Evolutionary conservation across 306 rosid species (phyloP).

Genomic region (Malus sieversii): DNA sequence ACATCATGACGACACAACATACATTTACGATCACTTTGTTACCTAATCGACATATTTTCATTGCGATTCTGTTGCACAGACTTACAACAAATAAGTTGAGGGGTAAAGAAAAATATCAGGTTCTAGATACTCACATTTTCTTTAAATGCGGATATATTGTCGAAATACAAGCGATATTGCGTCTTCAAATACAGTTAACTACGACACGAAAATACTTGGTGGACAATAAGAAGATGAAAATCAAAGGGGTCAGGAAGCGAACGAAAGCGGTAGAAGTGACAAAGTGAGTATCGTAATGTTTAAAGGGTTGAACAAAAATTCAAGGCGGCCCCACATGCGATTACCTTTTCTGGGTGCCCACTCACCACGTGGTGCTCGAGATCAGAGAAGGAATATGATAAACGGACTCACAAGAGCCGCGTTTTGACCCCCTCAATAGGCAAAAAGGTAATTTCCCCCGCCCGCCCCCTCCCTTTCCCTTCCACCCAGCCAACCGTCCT

Average conservation of each 20-base stretch:
- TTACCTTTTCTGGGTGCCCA: slow-evolving; percentile 33
- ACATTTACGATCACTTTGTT: too few relatives aligned
- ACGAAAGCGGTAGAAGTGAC: neutral
- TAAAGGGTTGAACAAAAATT: slow-evolving; percentile 32
- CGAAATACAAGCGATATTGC: too few relatives aligned
- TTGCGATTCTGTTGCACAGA: too few relatives aligned
- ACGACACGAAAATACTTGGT: too few relatives aligned
- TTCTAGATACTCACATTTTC: too few relatives aligned
- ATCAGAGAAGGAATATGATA: slow-evolving; percentile 14
- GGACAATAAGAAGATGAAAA: neutral
- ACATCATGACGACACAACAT: too few relatives aligned
- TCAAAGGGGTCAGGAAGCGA: neutral
- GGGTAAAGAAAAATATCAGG: too few relatives aligned
- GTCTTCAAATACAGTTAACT: too few relatives aligned
- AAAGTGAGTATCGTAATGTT: slow-evolving; percentile 11
- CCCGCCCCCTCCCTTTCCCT: neutral
- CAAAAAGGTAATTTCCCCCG: neutral
- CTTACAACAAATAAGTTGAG: too few relatives aligned
- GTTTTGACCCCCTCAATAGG: slow-evolving; percentile 7
- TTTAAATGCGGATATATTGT: too few relatives aligned
- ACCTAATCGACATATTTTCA: too few relatives aligned
- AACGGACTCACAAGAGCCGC: slow-evolving; percentile 25
- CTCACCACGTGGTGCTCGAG: slow-evolving; percentile 77
- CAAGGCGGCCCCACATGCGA: slow-evolving; percentile 41
- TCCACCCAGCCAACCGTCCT: neutral